Conservation (phyloP, 495 filamentous ascomycete species). For the Viridothelium virens region DNA sequence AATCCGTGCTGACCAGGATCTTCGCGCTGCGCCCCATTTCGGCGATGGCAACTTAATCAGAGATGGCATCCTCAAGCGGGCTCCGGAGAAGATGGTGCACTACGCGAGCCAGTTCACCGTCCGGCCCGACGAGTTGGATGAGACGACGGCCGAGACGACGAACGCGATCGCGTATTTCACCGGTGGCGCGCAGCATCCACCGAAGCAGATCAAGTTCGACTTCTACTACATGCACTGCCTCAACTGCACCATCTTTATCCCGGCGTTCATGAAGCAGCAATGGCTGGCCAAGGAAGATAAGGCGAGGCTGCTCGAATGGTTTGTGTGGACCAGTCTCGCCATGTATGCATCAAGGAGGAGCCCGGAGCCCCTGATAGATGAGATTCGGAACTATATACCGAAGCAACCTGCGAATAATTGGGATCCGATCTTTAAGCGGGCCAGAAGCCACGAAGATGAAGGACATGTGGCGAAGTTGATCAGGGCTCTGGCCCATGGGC, state of each 20-base stretch:
- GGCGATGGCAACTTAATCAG: constrained; percentile 55
- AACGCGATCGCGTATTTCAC: constrained; percentile 58
- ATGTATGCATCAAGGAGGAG: constrained; percentile 56
- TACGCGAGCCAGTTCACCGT: constrained; percentile 55
- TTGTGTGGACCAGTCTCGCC: constrained; percentile 59
- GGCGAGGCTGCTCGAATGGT: constrained; percentile 64
- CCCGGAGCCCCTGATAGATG: constrained; percentile 48
- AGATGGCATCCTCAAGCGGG: constrained; percentile 57
- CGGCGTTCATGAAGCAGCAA: constrained; percentile 40
- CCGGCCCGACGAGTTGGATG: constrained; percentile 52
- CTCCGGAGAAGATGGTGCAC: constrained; percentile 53
- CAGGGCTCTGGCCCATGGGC: constrained; percentile 55
- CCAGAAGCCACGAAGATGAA: constrained; percentile 56
- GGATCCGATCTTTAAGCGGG: constrained; percentile 49
- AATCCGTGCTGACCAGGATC: constrained; percentile 46
- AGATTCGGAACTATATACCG: constrained; percentile 48
- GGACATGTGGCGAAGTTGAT: constrained; percentile 70
- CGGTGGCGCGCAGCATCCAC: constrained; percentile 50
- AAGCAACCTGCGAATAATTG: constrained; percentile 37
- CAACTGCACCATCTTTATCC: constrained; percentile 57
- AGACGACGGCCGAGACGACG: constrained; percentile 68
- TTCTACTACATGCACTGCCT: constrained; percentile 73
- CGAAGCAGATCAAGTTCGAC: constrained; percentile 62
- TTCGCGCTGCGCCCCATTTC: constrained; percentile 44
- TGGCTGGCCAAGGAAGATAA: constrained; percentile 44